Evolutionary conservation across 495 filamentous ascomycete genomes (phyloP).

Genomic region (Astrothelium subdiscretum): DNA sequence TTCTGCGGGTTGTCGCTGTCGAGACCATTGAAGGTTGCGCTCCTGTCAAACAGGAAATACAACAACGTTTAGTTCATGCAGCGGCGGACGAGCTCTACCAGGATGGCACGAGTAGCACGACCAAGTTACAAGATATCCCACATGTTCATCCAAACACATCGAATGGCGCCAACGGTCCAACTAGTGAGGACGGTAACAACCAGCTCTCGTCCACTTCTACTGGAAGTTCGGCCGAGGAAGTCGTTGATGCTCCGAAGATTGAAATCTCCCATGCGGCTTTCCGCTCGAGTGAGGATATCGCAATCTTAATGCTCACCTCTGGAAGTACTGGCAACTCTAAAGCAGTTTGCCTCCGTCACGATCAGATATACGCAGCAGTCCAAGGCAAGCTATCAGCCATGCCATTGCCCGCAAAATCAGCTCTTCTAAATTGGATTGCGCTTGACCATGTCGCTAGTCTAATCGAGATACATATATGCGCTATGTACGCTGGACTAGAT

Average conservation of each 20-base stretch:
- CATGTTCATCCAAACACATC: background rate
- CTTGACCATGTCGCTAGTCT: conserved; percentile 45
- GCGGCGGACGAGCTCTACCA: too few relatives aligned
- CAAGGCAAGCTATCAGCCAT: conserved; percentile 28
- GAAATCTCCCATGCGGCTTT: too few relatives aligned
- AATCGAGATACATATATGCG: conserved; percentile 39
- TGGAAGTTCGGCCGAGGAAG: background rate
- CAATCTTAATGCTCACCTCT: conserved; percentile 45
- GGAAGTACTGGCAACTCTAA: conserved; percentile 46
- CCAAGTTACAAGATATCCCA: background rate
- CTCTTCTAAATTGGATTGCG: conserved; percentile 41
- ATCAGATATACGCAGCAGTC: conserved; percentile 37
- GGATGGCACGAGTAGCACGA: background rate
- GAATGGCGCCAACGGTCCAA: too few relatives aligned
- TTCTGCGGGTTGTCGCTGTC: too few relatives aligned
- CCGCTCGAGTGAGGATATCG: conserved; percentile 12
- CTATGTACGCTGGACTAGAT: conserved; percentile 28
- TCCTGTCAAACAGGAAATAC: too few relatives aligned
- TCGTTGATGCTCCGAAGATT: too few relatives aligned
- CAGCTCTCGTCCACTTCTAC: too few relatives aligned
- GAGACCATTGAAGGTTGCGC: too few relatives aligned
- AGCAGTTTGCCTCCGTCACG: conserved; percentile 36
- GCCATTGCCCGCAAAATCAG: background rate
- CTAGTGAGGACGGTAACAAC: too few relatives aligned
- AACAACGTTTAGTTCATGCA: too few relatives aligned